Percentiles rank a stretch among this genome's conserved stretches.
phyloP scores from a whole-genome alignment of 1,284 basidiomycete genomes.

The Ustilago lituana region DNA sequence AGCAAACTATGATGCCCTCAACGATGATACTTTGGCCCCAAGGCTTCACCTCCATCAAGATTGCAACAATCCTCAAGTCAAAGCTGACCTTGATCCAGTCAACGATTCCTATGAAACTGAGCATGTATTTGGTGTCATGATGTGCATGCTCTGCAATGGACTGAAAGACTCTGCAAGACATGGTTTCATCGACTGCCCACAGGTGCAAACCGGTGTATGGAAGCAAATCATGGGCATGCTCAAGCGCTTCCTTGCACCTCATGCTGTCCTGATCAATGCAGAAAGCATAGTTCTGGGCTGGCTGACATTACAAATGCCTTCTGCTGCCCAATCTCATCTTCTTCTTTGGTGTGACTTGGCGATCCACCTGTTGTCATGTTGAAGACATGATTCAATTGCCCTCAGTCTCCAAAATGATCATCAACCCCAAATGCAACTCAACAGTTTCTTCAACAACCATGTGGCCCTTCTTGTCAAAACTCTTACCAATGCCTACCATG shows the following conservation, averaged over 20 bases:
- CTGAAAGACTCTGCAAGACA: too few species aligned
- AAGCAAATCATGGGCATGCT: too few species aligned
- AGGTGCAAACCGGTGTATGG: too few species aligned
- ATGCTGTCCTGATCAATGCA: neutral
- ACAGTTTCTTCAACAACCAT: too few species aligned
- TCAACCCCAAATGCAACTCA: too few species aligned
- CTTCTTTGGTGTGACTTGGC: neutral
- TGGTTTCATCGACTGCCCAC: too few species aligned
- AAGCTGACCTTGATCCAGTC: neutral
- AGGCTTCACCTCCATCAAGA: neutral
- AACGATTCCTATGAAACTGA: neutral
- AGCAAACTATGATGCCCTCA: neutral
- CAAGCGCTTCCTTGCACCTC: neutral
- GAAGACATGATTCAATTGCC: neutral
- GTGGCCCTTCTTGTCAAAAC: too few species aligned
- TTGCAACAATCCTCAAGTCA: neutral
- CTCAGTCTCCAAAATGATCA: neutral
- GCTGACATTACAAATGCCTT: neutral
- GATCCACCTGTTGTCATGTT: neutral
- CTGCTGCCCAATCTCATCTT: neutral
- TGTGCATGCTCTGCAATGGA: too few species aligned
- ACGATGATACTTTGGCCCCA: neutral
- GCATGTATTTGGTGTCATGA: neutral
- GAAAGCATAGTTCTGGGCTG: neutral
- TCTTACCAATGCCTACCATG: too few species aligned